Base-by-base conservation (phyloP, 1,139 yeast genomes). In the Taphrina communis region DNA sequence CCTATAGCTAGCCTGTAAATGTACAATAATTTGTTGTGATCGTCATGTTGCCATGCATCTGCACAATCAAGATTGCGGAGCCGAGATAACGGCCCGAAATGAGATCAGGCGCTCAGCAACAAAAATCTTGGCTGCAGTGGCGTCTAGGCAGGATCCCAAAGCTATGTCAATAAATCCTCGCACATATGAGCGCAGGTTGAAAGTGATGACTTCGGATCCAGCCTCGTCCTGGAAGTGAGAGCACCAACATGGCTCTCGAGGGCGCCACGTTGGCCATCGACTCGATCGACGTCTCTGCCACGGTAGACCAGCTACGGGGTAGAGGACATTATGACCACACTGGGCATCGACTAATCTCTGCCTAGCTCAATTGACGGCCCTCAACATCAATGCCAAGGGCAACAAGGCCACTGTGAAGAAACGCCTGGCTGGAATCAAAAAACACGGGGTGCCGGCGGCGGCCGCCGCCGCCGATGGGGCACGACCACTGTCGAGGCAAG, bases 351-450 rank as follows among this genome's bases (percentile, higher is more conserved):
- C 31, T 25, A 25, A 25, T 25, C 31, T 25, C 31, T 25, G 31
- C 31, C 31, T 25, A 61, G 66, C 38, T 31, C 66, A 61, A 51
- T 41, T 61, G 41, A 42, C 17, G 17, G 36, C 58, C 7, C 58
- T 61, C 21, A 61, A 50, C 19, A 25, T 63, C 9, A 44, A 53
- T n/a, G 12, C 67, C 25, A 42, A 46, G 35, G 67, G 67, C 35
- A 51, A 63, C 38, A 63, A 63, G 38, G 62, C 36, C 3, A 38
- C 61, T 1, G 25, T 63, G 36, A 63, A 44, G 55, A 31, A 36
- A 17, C 61, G 67, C 7, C 42, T 63, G 14, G 52, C 44, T 2
- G 19, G 9, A 4, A 35, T 52, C 42, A 52, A 63, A 36, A 42
- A 25, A 31, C 21, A 55, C 21, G 56, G 59, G 21, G n/a, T 35